Evolutionary conservation across 345 rosid species (phyloP).

Genomic region (Bruguiera sexangula): DNA sequence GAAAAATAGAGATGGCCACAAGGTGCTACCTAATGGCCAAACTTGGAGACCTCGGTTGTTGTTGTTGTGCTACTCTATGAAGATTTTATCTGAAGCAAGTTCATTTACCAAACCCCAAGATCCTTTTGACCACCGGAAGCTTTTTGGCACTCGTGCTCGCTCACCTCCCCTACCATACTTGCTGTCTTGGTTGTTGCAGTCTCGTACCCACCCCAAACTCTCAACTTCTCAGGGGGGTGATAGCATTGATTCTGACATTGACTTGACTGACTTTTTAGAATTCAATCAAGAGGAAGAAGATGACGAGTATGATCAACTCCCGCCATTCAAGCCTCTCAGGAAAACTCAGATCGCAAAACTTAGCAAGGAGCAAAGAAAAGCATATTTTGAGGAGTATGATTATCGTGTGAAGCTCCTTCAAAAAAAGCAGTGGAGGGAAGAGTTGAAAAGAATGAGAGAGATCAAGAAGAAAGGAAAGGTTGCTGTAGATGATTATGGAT

Average conservation of each 20-base stretch:
- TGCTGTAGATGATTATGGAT: slow-evolving; percentile 48
- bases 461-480: slow-evolving; percentile 73
- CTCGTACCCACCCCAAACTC: slow-evolving; percentile 81
- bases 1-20: slow-evolving; percentile 80
- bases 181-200: slow-evolving; percentile 90
- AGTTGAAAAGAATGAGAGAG: slow-evolving; percentile 72
- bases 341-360: slow-evolving; percentile 76
- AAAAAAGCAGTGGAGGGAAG: slow-evolving; percentile 91
- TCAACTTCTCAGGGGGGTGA: slow-evolving; percentile 76
- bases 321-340: slow-evolving; percentile 86
- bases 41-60: slow-evolving; percentile 82
- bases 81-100: slow-evolving; percentile 79
- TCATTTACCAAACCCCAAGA: slow-evolving; percentile 75
- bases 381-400: slow-evolving; percentile 91
- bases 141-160: slow-evolving; percentile 79
- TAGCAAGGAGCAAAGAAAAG: slow-evolving; percentile 69
- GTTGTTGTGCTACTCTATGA: slow-evolving; percentile 74
- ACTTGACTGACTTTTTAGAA: slow-evolving; percentile 71
- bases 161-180: slow-evolving; percentile 89
- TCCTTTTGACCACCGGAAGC: slow-evolving; percentile 68
- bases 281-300: slow-evolving; percentile 77
- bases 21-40: slow-evolving; percentile 92
- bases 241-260: slow-evolving; percentile 74
- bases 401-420: slow-evolving; percentile 90
- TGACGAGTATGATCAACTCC: slow-evolving; percentile 91